These are phyloP conservation scores for Ustilago curta DNA, from an alignment of 1,284 basidiomycete genomes.

Conservation along the genomic window DNA sequence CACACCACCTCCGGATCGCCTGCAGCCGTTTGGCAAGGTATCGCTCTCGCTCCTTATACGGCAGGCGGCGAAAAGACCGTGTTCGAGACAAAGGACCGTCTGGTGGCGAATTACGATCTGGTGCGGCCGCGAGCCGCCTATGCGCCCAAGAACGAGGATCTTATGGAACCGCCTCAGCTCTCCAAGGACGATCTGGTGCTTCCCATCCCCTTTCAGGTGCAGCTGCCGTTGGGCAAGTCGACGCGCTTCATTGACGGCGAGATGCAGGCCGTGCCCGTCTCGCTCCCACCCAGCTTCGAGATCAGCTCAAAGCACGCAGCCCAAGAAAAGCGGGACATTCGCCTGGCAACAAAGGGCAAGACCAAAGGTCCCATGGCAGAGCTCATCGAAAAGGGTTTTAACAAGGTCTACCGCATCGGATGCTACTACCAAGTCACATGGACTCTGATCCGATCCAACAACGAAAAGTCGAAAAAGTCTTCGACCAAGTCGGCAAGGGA, in stretches of 20 bases:
- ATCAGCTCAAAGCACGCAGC: slow-evolving; percentile 57
- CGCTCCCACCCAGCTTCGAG: slow-evolving; percentile 63
- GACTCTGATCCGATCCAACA: slow-evolving; percentile 41
- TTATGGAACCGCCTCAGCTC: slow-evolving; percentile 44
- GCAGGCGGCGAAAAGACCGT: slow-evolving; percentile 50
- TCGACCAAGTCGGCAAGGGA: slow-evolving; percentile 39
- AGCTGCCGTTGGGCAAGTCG: slow-evolving; percentile 57
- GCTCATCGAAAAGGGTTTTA: slow-evolving; percentile 56
- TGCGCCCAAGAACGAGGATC: slow-evolving; percentile 45
- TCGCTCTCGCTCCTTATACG: slow-evolving; percentile 54
- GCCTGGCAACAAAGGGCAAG: slow-evolving; percentile 51
- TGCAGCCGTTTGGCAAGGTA: slow-evolving; percentile 62
- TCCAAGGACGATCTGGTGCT: slow-evolving; percentile 52
- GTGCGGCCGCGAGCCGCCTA: slow-evolving; percentile 42
- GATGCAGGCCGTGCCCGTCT: slow-evolving; percentile 53
- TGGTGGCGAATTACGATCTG: slow-evolving; percentile 45
- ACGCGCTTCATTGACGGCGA: slow-evolving; percentile 62
- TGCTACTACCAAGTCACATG: slow-evolving; percentile 63
- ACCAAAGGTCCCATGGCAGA: slow-evolving; percentile 44
- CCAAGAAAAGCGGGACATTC: slow-evolving; percentile 51
- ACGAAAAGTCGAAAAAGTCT: slow-evolving; percentile 32
- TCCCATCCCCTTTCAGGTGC: slow-evolving; percentile 56
- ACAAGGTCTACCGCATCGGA: slow-evolving; percentile 60
- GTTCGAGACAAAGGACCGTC: slow-evolving; percentile 54
- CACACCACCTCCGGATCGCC: slow-evolving; percentile 59